Percentiles rank a stretch among this genome's conserved stretches.
phyloP scores from a whole-genome alignment of 1,139 yeast genomes.

The Debaryomyces sp. region DNA sequence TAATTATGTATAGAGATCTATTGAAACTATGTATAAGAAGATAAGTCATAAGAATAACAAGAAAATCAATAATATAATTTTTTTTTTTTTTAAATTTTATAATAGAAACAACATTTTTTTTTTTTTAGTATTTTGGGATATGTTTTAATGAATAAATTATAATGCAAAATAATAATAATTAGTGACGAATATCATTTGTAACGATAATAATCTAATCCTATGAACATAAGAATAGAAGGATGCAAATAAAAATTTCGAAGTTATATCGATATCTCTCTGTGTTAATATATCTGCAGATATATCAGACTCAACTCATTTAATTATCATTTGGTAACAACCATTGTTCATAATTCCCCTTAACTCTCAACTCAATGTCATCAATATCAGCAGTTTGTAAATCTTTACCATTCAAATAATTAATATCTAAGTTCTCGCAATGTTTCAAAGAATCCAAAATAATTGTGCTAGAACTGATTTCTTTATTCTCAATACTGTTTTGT shows the following conservation, averaged over 20 bases:
- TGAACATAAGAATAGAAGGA: conserved; percentile 6
- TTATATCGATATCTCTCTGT: conserved; percentile 6
- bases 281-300: conserved; percentile 1
- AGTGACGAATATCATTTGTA: conserved; percentile 6
- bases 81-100: conserved; percentile 5
- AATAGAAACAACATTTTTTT: not conserved
- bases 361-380: conserved; percentile 43
- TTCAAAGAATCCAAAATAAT: conserved; percentile 37
- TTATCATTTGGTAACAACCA: conserved; percentile 38
- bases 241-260: conserved; percentile 6
- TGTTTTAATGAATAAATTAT: conserved; percentile 7
- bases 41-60: conserved; percentile 7
- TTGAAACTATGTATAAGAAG: conserved; percentile 9
- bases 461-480: conserved; percentile 24
- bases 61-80: conserved; percentile 8
- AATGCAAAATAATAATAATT: conserved; percentile 5
- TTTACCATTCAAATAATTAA: conserved; percentile 32
- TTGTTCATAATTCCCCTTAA: conserved; percentile 43
- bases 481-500: conserved; percentile 32
- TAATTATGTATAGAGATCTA: conserved; percentile 7
- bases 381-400: conserved; percentile 27
- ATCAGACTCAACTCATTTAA: conserved; percentile 3
- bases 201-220: conserved; percentile 5
- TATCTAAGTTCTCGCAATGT: conserved; percentile 43
- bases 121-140: conserved; percentile 5